Percentiles rank a stretch among this genome's conserved stretches.
These are phyloP conservation scores for Jasminum sambac DNA, from an alignment of 257 asterid genomes.

Conservation along the genomic window DNA sequence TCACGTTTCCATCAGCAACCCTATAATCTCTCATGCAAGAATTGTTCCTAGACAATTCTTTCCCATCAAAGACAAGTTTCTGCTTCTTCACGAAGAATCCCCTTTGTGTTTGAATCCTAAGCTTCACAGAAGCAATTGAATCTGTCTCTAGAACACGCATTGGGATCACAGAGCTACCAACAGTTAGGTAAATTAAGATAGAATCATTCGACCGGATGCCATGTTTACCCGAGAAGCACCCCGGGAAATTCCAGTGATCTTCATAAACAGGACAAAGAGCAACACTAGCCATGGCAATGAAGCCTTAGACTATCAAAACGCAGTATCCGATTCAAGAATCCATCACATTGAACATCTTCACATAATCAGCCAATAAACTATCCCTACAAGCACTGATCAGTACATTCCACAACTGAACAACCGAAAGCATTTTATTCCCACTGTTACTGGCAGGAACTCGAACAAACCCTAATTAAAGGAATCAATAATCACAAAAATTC, in stretches of 20 bases:
- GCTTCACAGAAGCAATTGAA: conserved; percentile 78
- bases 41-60: conserved; percentile 67
- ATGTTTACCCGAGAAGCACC: conserved; percentile 37
- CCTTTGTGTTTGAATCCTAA: conserved; percentile 52
- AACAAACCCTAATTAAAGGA: conserved; percentile 8
- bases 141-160: conserved; percentile 69
- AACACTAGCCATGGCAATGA: conserved; percentile 71
- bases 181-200: conserved; percentile 59
- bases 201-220: conserved; percentile 50
- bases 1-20: conserved; percentile 57
- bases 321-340: conserved; percentile 25
- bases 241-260: conserved; percentile 54
- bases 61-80: conserved; percentile 72
- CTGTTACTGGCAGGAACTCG: conserved; percentile 7
- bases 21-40: conserved; percentile 66
- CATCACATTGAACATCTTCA: neutral
- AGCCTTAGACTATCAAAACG: conserved; percentile 33
- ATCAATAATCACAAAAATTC: neutral
- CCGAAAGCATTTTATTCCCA: conserved; percentile 21
- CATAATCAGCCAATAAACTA: conserved; percentile 7
- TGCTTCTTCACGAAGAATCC: conserved; percentile 73
- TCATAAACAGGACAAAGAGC: conserved; percentile 68
- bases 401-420: conserved; percentile 20
- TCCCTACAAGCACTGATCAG: conserved; percentile 2
- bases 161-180: conserved; percentile 65